Conservation (phyloP, 176 grass and related monocot genomes). For the Puya raimondii region DNA sequence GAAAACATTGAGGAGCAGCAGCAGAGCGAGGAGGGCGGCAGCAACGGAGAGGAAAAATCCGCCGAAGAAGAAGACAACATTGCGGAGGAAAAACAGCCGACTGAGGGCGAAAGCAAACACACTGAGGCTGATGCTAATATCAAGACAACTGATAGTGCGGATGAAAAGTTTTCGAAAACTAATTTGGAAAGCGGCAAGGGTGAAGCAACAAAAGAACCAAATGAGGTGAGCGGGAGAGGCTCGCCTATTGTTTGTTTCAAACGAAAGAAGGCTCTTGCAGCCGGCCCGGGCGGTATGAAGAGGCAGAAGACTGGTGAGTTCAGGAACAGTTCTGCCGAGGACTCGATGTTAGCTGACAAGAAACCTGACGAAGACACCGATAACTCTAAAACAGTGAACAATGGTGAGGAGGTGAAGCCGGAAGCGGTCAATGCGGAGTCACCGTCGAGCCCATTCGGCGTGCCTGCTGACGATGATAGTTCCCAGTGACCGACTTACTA, state of each 20-base stretch:
- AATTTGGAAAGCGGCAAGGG: slow-evolving; percentile 5
- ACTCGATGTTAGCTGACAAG: neutral
- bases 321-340: neutral
- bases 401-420: neutral
- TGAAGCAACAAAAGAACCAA: neutral
- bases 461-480: neutral
- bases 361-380: neutral
- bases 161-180: slow-evolving; percentile 22
- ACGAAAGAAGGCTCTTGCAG: slow-evolving; percentile 7
- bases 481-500: neutral
- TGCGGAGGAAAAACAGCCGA: slow-evolving; percentile 16
- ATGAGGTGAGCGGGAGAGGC: slow-evolving; percentile 21
- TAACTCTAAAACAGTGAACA: neutral
- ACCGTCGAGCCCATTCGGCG: neutral
- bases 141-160: neutral
- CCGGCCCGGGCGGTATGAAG: slow-evolving; percentile 19
- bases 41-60: slow-evolving; percentile 16
- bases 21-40: slow-evolving; percentile 13
- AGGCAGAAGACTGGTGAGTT: slow-evolving; percentile 14
- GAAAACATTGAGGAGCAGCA: slow-evolving; percentile 18
- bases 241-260: neutral
- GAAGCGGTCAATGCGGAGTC: neutral
- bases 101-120: neutral
- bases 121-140: neutral
- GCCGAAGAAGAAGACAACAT: slow-evolving; percentile 16